Evolutionary conservation across 2,329 filamentous ascomycete species (phyloP).

Genomic region (Aschersonia sp.): DNA sequence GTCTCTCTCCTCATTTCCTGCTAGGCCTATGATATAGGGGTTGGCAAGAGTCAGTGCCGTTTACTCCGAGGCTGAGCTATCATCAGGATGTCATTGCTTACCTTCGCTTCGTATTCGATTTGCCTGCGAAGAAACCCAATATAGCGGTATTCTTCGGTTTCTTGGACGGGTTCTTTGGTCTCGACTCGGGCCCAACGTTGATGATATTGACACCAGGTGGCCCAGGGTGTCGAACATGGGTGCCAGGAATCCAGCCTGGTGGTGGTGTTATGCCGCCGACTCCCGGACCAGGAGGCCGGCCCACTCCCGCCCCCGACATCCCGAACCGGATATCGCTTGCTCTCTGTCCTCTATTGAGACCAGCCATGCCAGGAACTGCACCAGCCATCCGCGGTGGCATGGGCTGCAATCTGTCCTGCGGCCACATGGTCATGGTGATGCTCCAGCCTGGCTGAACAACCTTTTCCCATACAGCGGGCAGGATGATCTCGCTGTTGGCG

Average conservation of each 20-base stretch:
- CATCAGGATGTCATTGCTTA: neutral
- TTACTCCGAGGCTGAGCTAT: neutral
- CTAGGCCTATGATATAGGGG: neutral
- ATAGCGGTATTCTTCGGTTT: no score
- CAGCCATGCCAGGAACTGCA: neutral
- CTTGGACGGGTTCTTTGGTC: no score
- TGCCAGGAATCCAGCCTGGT: no score
- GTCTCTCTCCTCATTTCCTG: conserved; percentile 1
- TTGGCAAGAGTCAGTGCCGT: neutral
- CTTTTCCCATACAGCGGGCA: conserved; percentile 65
- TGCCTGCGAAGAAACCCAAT: no score
- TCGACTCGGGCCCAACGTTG: no score
- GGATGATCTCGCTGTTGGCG: conserved; percentile 68
- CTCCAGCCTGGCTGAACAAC: conserved; percentile 57
- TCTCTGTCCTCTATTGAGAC: no score
- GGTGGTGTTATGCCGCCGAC: no score
- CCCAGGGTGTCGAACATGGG: no score
- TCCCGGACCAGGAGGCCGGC: no score
- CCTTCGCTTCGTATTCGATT: neutral
- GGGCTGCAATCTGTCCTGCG: conserved; percentile 8
- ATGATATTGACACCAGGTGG: no score
- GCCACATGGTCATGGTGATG: conserved; percentile 45
- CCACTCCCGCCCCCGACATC: no score
- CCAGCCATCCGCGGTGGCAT: neutral
- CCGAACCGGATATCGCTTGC: no score